Conservation (phyloP, 345 rosid genomes). For the Leavenworthia alabamica region DNA sequence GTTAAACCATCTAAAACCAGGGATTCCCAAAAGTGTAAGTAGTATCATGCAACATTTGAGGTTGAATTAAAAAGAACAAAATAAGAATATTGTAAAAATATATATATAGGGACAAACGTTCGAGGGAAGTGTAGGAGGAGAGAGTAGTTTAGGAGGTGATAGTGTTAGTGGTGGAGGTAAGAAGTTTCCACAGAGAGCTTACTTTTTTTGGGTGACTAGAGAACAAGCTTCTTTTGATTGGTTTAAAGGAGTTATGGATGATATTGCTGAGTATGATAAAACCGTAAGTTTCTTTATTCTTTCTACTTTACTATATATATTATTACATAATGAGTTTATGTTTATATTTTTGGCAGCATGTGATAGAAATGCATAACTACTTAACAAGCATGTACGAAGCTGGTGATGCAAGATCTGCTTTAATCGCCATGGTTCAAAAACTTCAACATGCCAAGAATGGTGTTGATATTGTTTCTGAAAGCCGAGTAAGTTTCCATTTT, state of each 20-base stretch:
- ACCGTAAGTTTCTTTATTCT: conserved; percentile 36
- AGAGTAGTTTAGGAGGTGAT: conserved; percentile 33
- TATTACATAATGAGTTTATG: background rate
- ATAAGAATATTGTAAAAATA: background rate
- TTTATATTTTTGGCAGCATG: conserved; percentile 36
- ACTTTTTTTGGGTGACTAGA: conserved; percentile 94
- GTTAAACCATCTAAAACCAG: conserved; percentile 53
- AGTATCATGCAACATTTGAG: background rate
- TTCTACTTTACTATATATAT: background rate
- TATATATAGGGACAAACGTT: conserved; percentile 23
- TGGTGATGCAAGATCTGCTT: conserved; percentile 96
- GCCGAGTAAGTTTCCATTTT: conserved; percentile 48
- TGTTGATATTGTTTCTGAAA: conserved; percentile 82
- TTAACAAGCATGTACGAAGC: conserved; percentile 92
- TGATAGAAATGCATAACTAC: conserved; percentile 97
- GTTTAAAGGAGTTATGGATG: conserved; percentile 99
- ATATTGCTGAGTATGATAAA: conserved; percentile 68
- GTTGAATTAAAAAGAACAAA: background rate
- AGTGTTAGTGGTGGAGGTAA: conserved; percentile 31
- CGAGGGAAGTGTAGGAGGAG: conserved; percentile 31
- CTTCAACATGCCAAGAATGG: conserved; percentile 95
- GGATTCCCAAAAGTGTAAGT: conserved; percentile 33
- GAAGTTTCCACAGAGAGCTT: conserved; percentile 78
- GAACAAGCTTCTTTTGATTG: conserved; percentile 96
- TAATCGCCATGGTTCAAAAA: conserved; percentile 87